A percentile compares a stretch with the other conserved stretches of the same genome.
Evolutionary conservation across 495 filamentous ascomycete genomes (phyloP).

Genomic region (Xylaria acuta): DNA sequence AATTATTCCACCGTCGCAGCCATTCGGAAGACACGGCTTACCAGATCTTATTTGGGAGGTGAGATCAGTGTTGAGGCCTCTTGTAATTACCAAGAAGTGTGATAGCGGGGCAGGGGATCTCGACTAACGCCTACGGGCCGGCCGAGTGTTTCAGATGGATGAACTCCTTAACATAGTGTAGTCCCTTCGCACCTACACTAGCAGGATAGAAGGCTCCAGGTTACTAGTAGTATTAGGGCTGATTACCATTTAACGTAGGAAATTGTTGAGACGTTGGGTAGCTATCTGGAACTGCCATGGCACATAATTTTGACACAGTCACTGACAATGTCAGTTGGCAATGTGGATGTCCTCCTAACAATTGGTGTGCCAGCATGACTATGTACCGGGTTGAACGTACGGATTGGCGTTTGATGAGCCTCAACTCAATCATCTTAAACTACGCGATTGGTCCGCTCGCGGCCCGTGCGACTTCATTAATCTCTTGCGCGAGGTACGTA

Average conservation of each 20-base stretch:
- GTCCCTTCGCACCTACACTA: not conserved
- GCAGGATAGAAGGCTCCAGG: not conserved
- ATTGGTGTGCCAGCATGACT: not conserved
- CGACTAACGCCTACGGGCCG: conserved; percentile 14
- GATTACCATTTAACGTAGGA: not conserved
- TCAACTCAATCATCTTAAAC: not conserved
- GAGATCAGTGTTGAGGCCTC: conserved; percentile 10
- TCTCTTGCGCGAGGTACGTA: not conserved
- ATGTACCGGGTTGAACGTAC: not conserved
- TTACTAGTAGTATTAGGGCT: not conserved
- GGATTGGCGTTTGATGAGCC: conserved; percentile 24
- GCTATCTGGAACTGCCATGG: not conserved
- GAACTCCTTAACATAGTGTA: not conserved
- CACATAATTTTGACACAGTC: not conserved
- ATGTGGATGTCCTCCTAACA: not conserved
- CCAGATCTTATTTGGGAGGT: not conserved
- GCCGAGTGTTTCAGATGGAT: conserved; percentile 25
- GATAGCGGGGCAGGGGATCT: not conserved
- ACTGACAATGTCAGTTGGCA: not conserved
- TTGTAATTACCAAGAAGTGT: conserved; percentile 1
- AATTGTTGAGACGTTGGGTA: not conserved
- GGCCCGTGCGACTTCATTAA: not conserved
- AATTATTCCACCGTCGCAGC: not conserved
- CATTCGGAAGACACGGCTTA: conserved; percentile 6
- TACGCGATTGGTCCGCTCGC: not conserved